phyloP scores from a whole-genome alignment of 2,329 filamentous ascomycete genomes.

The Orbilia quercus region DNA sequence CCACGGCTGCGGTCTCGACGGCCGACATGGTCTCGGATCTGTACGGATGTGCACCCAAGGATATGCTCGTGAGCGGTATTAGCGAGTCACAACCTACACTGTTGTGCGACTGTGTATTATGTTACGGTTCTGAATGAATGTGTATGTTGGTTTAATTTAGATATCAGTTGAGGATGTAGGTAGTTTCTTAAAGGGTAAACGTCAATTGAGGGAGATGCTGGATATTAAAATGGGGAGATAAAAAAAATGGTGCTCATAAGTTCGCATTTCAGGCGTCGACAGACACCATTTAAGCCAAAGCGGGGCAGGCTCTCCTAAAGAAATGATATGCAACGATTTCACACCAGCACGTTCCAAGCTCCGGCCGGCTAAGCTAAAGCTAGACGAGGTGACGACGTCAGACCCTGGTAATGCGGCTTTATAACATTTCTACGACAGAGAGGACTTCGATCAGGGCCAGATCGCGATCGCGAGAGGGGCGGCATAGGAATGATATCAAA shows the following conservation, averaged over 20 bases:
- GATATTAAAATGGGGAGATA: background rate
- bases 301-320: constrained; percentile 35
- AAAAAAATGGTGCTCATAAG: constrained; percentile 6
- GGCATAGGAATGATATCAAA: background rate
- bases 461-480: constrained; percentile 6
- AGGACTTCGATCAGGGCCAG: constrained; percentile 2
- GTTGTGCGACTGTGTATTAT: constrained; percentile 12
- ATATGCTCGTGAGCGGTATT: constrained; percentile 26
- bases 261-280: constrained; percentile 47
- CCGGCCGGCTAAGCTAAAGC: constrained; percentile 6
- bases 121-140: background rate
- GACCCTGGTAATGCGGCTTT: constrained; percentile 22
- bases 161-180: no score
- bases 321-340: constrained; percentile 44
- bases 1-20: constrained; percentile 22
- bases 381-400: constrained; percentile 49
- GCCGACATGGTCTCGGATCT: constrained; percentile 37
- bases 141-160: no score
- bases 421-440: background rate
- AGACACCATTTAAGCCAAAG: constrained; percentile 30
- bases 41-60: constrained; percentile 5
- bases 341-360: constrained; percentile 38
- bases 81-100: background rate
- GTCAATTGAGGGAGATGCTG: background rate
- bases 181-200: no score